Conservation (phyloP, 257 asterid species). For the Scutellaria barbata region DNA sequence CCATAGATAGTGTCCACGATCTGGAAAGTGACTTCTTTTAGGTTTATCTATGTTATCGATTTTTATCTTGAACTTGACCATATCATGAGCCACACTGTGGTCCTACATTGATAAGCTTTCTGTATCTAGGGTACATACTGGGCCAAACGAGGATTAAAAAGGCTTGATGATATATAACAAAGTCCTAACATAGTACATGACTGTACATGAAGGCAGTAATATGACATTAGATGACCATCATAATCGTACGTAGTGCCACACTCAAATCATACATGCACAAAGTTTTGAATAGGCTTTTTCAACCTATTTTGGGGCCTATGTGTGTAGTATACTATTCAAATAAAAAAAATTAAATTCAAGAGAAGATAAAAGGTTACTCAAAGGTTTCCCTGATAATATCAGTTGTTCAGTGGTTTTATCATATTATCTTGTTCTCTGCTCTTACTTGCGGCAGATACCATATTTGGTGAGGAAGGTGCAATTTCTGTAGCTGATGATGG, state of each 20-base stretch:
- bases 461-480: conserved; percentile 66
- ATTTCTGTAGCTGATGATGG: conserved; percentile 51
- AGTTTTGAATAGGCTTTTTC: conserved; percentile 1
- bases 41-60: not conserved
- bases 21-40: not conserved
- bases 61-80: not conserved
- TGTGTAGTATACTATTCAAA: not conserved
- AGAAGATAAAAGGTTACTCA: not conserved
- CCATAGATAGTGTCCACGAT: not conserved
- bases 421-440: conserved; percentile 32
- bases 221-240: not conserved
- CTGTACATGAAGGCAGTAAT: not conserved
- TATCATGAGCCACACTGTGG: not conserved
- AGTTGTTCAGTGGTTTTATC: conserved; percentile 16
- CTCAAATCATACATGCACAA: not conserved
- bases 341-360: conserved; percentile 17
- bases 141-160: not conserved
- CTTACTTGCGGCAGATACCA: conserved; percentile 59
- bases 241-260: conserved; percentile 6
- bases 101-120: not conserved
- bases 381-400: not conserved
- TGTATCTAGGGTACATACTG: not conserved
- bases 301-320: not conserved
- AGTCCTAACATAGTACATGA: conserved; percentile 7
- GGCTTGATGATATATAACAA: not conserved